These are phyloP conservation scores for Termitomyces titanicus DNA, from an alignment of 768 basidiomycete genomes.

Conservation along the genomic window DNA sequence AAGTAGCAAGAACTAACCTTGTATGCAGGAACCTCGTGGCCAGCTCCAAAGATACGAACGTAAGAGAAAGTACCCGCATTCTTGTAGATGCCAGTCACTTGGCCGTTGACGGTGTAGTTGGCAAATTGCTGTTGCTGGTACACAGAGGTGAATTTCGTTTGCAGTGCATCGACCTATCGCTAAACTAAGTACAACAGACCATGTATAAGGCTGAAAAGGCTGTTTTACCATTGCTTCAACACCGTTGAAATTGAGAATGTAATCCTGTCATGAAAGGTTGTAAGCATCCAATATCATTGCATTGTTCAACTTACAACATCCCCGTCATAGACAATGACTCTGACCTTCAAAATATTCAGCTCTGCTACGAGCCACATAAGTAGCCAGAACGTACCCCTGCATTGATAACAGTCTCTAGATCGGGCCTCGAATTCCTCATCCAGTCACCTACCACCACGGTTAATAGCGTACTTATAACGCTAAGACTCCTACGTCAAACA, in stretches of 20 bases:
- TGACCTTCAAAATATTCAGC: slow-evolving; percentile 20
- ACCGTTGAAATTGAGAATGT: slow-evolving; percentile 51
- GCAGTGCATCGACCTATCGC: slow-evolving; percentile 40
- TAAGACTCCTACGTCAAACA: neutral
- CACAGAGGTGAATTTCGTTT: slow-evolving; percentile 40
- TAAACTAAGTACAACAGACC: neutral
- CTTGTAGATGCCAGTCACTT: slow-evolving; percentile 49
- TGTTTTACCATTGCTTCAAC: slow-evolving; percentile 51
- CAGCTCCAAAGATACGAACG: slow-evolving; percentile 45
- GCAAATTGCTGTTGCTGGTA: slow-evolving; percentile 41
- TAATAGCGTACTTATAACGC: neutral
- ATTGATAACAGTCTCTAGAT: slow-evolving; percentile 55
- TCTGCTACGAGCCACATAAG: neutral
- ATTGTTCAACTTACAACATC: slow-evolving; percentile 42
- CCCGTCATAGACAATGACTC: slow-evolving; percentile 52
- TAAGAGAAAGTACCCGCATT: slow-evolving; percentile 58
- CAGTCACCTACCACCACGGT: slow-evolving; percentile 41
- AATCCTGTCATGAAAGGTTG: slow-evolving; percentile 31
- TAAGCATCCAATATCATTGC: neutral
- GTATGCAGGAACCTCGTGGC: slow-evolving; percentile 47
- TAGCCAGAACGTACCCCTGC: slow-evolving; percentile 39
- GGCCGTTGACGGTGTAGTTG: slow-evolving; percentile 47
- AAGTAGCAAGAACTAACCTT: slow-evolving; percentile 21
- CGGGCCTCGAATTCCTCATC: slow-evolving; percentile 48
- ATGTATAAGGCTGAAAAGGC: neutral